Evolutionary conservation across 805 yeast genomes (phyloP), one percentile per base, ranked within the genome.

Genomic region (Kluyveromyces lactis): DNA sequence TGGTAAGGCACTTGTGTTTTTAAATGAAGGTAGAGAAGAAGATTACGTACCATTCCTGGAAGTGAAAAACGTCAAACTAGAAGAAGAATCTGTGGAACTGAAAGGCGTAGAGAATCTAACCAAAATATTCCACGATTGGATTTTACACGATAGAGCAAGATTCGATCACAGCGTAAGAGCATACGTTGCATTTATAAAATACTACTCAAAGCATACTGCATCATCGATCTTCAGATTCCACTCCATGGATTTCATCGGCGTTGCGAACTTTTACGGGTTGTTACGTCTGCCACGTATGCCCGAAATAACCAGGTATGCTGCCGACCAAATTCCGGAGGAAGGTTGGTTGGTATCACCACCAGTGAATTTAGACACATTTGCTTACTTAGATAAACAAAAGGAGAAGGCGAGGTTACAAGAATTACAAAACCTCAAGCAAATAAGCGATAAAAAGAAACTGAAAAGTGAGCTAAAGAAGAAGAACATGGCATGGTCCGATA

Each of bases 241-340:
- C 37, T 62, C 76, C 6, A 62, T 92, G 40, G 94, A 90, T 56
- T 82, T 82, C 49, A 56, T 79, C 18, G 82, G 80, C 0, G 46
- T 83, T 6, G 95, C 92, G 1, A 72, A 68, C 47, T 69, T 84
- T 66, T 87, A 83, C 58, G 95, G 96, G 1, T 60, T 92, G 2
- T 61, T 85, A 31, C 70, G 96, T 49, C 63, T 90, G 42, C 99
- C 99, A 7, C 77, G 79, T 49, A 92, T 94, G 97, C 98, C 98
- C 0, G 99, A 92, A 55, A 63, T 77, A 24, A 72, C 79, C 17
- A 67, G 65, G 39, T 67, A 71, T 48, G 64, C 79, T 2, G 47
- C 55, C 11, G 74, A 69, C 2, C 48, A 60, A 10, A 63, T 78
- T 51, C 84, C 87, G 0, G 75, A 71, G 37, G 79, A 77, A 45